Evolutionary conservation across 345 rosid species (phyloP), one percentile per base, ranked within the genome.

Genomic region (Populus nigra): DNA sequence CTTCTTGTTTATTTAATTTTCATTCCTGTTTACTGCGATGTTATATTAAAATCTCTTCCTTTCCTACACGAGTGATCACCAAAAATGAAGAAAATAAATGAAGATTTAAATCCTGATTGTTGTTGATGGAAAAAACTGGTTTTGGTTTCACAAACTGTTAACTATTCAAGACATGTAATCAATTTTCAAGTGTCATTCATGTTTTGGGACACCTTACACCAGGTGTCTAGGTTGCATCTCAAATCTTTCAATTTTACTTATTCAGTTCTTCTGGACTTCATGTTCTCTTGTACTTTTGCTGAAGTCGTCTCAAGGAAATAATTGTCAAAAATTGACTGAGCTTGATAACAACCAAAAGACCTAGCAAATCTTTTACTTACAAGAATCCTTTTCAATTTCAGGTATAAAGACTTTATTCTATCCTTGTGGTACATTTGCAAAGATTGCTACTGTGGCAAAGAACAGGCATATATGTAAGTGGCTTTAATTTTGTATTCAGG

Each of bases 371-470:
- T 18, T 77, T 73, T 45, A 50, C 50, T 55, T 36, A 74, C 81
- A 50, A 80, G 67, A 47, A 57, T 53, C 38, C 68, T 75, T 65
- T 71, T 77, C 53, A 73, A 41, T 53, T 79, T 79, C 91, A 96
- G 99, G 98, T 79, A 55, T 93, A 59, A 93, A 84, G 89, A 91
- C 99, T 76, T 85, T 89, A 75, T 91, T 93, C 83, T 96, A 82
- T 81, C 99, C 98, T 16, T 96, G 99, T 76, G 97, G 93, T 72
- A 92, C 98, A 68, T 85, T 96, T 81, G 89, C 98, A 43, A 93
- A 84, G 87, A 88, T 96, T 80, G 94, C 95, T 43, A 83, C 94
- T 61, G 99, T 91, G 70, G 99, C 98, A 39, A 83, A 87, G 73
- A 85, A 86, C 81, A 90, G 96, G 78, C 96, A 86, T 80, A 89